Evolutionary conservation across 192 early-diverging fungal genomes (phyloP).

Genomic region (Backusella macrospora): DNA sequence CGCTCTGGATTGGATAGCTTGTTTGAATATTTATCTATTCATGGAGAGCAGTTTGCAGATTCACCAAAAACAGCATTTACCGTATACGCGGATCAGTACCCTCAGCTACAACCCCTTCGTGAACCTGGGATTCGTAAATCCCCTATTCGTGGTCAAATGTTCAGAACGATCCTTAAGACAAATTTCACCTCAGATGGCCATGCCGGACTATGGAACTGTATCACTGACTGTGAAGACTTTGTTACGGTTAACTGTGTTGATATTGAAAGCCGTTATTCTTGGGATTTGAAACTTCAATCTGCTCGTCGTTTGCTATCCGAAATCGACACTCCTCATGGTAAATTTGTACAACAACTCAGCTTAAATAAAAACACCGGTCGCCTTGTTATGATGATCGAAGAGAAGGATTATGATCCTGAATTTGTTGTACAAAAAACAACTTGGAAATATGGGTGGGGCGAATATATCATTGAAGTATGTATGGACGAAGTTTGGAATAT

Average conservation of each 20-base stretch:
- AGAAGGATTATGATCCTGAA: conserved; percentile 29
- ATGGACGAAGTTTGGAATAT: conserved; percentile 47
- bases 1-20: conserved; percentile 24
- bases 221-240: conserved; percentile 35
- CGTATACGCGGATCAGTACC: conserved; percentile 30
- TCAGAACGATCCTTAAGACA: conserved; percentile 19
- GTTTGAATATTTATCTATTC: conserved; percentile 28
- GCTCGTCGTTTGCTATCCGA: conserved; percentile 36
- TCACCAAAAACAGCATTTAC: conserved; percentile 30
- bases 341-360: conserved; percentile 36
- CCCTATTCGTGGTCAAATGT: conserved; percentile 19
- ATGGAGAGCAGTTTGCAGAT: conserved; percentile 28
- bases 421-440: conserved; percentile 40
- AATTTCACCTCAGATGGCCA: conserved; percentile 40
- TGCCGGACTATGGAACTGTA: conserved; percentile 41
- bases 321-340: conserved; percentile 34
- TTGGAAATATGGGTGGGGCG: conserved; percentile 44
- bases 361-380: conserved; percentile 28
- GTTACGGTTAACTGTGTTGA: conserved; percentile 31
- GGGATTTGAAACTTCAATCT: conserved; percentile 38
- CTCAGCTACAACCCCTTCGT: background rate
- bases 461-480: conserved; percentile 45
- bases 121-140: background rate
- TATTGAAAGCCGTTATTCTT: conserved; percentile 44
- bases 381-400: conserved; percentile 29